Evolutionary conservation across 1,284 basidiomycete species (phyloP).

Genomic region (Cystobasidium sp.): DNA sequence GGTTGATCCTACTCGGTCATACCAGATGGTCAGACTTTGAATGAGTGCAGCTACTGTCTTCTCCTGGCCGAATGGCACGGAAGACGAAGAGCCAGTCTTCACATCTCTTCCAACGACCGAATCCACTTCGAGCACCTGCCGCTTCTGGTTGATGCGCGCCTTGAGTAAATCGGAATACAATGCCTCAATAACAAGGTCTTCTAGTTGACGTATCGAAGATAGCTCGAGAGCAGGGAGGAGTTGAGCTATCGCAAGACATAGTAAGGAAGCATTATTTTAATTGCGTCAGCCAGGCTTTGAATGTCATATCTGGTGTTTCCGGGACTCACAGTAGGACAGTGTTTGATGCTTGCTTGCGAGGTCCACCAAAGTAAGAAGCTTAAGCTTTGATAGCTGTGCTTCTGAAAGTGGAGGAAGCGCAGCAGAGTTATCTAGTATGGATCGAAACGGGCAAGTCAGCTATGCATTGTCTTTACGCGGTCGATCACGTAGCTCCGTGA

Average conservation of each 20-base stretch:
- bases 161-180: slow-evolving; percentile 86
- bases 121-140: slow-evolving; percentile 82
- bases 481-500: neutral
- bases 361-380: slow-evolving; percentile 86
- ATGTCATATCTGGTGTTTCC: neutral
- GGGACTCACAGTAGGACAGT: slow-evolving; percentile 55
- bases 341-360: slow-evolving; percentile 75
- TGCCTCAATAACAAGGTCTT: slow-evolving; percentile 92
- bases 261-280: slow-evolving; percentile 20
- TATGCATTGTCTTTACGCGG: neutral
- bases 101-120: slow-evolving; percentile 89
- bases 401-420: slow-evolving; percentile 69
- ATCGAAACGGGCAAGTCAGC: too few relatives aligned
- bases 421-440: slow-evolving; percentile 66
- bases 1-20: slow-evolving; percentile 24
- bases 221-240: slow-evolving; percentile 71
- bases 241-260: slow-evolving; percentile 59
- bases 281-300: neutral
- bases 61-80: neutral
- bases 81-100: neutral
- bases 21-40: slow-evolving; percentile 18
- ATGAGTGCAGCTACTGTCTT: slow-evolving; percentile 23
- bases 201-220: slow-evolving; percentile 77
- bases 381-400: slow-evolving; percentile 80
- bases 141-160: slow-evolving; percentile 89